Evolutionary conservation across 345 rosid species (phyloP).

Genomic region (Psidium friedrichsthalianum): DNA sequence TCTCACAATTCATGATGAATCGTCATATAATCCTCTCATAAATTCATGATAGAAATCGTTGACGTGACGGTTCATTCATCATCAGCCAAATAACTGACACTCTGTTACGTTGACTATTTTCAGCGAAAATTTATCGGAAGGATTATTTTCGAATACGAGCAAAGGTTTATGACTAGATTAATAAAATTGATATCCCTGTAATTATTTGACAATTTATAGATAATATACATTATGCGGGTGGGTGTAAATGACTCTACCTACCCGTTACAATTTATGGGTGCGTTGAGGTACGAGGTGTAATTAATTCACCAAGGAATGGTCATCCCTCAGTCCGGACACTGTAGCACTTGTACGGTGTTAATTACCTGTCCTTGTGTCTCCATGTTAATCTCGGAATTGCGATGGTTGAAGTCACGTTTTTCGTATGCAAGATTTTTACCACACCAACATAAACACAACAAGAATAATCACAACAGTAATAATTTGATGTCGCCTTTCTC

Average conservation of each 20-base stretch:
- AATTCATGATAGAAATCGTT: no score
- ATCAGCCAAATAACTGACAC: rapidly evolving
- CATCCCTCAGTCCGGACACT: neutral
- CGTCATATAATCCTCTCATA: no score
- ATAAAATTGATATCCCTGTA: neutral
- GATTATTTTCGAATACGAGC: no score
- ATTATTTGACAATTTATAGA: no score
- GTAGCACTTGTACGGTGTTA: neutral
- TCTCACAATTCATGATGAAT: no score
- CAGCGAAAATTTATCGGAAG: no score
- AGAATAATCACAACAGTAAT: neutral
- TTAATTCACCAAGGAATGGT: neutral
- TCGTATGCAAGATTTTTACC: neutral
- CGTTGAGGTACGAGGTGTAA: neutral
- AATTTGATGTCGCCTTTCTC: neutral
- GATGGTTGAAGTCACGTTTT: neutral
- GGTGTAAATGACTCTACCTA: neutral
- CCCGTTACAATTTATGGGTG: neutral
- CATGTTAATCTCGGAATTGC: neutral
- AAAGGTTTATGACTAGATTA: no score
- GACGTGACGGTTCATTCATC: no score
- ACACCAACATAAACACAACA: neutral
- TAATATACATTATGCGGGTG: no score
- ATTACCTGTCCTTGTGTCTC: neutral
- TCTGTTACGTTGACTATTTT: no score